These are phyloP conservation scores for Trichothecium sympodiale DNA, from an alignment of 2,329 filamentous ascomycete species.

Conservation along the genomic window DNA sequence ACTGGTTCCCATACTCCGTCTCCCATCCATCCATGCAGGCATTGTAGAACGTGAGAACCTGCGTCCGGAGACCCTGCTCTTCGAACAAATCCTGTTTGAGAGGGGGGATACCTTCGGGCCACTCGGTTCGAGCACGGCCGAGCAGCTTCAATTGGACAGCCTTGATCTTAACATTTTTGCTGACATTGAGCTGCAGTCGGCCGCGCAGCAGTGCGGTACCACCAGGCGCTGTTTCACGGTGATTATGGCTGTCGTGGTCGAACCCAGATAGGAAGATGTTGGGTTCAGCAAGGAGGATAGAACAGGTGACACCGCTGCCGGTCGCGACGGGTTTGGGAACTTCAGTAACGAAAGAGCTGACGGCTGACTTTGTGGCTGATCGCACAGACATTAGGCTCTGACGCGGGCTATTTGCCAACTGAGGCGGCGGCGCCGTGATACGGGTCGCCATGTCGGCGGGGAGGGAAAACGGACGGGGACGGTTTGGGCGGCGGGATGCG, in stretches of 20 bases:
- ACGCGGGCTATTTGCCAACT: constrained; percentile 19
- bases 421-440: constrained; percentile 5
- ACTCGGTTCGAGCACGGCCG: constrained; percentile 80
- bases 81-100: constrained; percentile 75
- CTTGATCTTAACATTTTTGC: constrained; percentile 89
- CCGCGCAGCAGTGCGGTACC: constrained; percentile 80
- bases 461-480: neutral
- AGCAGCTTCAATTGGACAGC: constrained; percentile 77
- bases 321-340: constrained; percentile 65
- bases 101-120: constrained; percentile 92
- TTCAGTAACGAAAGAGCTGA: constrained; percentile 41
- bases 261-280: constrained; percentile 71
- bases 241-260: constrained; percentile 52
- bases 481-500: constrained; percentile 2
- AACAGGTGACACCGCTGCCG: constrained; percentile 64
- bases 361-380: constrained; percentile 38
- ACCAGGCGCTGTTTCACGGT: constrained; percentile 38
- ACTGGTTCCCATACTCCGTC: constrained; percentile 52
- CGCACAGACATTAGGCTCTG: constrained; percentile 41
- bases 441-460: constrained; percentile 3
- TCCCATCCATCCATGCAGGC: constrained; percentile 52
- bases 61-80: constrained; percentile 75
- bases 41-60: constrained; percentile 89
- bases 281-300: constrained; percentile 68
- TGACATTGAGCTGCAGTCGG: constrained; percentile 68